These are phyloP conservation scores for Chalaropsis ovoidea DNA, from an alignment of 2,329 filamentous ascomycete species.

Conservation along the genomic window DNA sequence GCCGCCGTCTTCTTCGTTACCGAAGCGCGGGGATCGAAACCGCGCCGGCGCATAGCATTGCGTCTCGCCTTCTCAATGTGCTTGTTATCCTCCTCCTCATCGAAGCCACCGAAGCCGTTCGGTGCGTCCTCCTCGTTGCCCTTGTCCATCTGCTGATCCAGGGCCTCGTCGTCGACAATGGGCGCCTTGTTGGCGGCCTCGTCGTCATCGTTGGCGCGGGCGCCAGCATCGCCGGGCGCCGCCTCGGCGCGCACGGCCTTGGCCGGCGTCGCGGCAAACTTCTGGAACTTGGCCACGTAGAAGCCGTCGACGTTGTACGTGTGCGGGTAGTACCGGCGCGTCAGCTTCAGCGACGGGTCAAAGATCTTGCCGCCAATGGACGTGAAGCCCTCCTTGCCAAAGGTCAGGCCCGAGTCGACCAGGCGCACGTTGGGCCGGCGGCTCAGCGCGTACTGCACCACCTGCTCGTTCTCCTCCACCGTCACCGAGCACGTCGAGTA, in stretches of 20 bases:
- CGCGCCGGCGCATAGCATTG: conserved; percentile 62
- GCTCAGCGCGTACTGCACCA: conserved; percentile 84
- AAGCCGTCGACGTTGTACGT: conserved; percentile 95
- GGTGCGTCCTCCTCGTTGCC: conserved; percentile 29
- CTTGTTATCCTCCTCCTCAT: conserved; percentile 61
- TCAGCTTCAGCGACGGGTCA: conserved; percentile 71
- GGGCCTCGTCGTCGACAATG: conserved; percentile 21
- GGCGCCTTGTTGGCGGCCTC: conserved; percentile 26
- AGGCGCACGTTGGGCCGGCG: conserved; percentile 90
- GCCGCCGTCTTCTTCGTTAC: conserved; percentile 29
- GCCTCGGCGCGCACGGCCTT: conserved; percentile 34
- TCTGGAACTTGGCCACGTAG: conserved; percentile 96
- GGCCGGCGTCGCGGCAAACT: conserved; percentile 57
- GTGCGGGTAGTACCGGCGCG: conserved; percentile 80
- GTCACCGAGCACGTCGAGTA: conserved; percentile 96
- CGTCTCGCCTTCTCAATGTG: conserved; percentile 65
- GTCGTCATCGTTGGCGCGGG: background rate
- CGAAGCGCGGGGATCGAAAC: conserved; percentile 54
- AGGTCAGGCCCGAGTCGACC: conserved; percentile 80
- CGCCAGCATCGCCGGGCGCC: conserved; percentile 32
- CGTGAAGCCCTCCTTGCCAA: conserved; percentile 87
- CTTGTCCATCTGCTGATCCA: conserved; percentile 18
- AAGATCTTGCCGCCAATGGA: conserved; percentile 87
- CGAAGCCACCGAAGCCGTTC: conserved; percentile 60
- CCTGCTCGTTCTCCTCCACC: conserved; percentile 79